Evolutionary conservation across 2,329 filamentous ascomycete species (phyloP).

Genomic region (Ambrosiella cleistominuta): DNA sequence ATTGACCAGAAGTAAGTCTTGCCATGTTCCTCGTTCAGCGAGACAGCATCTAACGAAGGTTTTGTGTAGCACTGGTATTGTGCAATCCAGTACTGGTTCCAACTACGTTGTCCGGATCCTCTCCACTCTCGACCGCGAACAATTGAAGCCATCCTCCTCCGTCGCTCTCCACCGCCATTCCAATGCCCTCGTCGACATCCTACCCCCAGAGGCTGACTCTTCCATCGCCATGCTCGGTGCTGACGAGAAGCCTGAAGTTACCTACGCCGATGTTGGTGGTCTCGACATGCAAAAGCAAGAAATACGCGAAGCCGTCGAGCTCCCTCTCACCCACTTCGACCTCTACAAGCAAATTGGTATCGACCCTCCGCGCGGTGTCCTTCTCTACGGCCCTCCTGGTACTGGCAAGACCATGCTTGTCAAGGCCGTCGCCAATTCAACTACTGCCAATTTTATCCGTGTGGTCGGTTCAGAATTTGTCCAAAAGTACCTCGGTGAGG

Average conservation of each 20-base stretch:
- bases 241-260: conserved; percentile 96
- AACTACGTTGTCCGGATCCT: conserved; percentile 98
- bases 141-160: conserved; percentile 93
- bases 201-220: conserved; percentile 96
- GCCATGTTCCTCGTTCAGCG: too few species aligned
- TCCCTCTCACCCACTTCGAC: conserved; percentile 93
- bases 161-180: conserved; percentile 96
- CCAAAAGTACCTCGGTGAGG: conserved; percentile 95
- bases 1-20: conserved; percentile 84
- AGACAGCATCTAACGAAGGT: background rate
- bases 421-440: conserved; percentile 96
- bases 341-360: conserved; percentile 99
- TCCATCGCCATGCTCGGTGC: conserved; percentile 95
- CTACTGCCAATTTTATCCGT: conserved; percentile 93
- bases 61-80: conserved; percentile 70
- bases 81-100: conserved; percentile 92
- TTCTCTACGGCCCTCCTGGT: conserved; percentile 89
- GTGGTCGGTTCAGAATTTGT: conserved; percentile 98
- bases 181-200: conserved; percentile 93
- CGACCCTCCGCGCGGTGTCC: conserved; percentile 86
- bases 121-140: conserved; percentile 92
- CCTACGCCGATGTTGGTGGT: conserved; percentile 93
- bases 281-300: conserved; percentile 99
- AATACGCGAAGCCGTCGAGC: conserved; percentile 91
- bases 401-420: conserved; percentile 96